Percentiles rank a stretch among this genome's conserved stretches.
phyloP scores from a whole-genome alignment of 257 asterid species.

The Fraxinus anomala region DNA sequence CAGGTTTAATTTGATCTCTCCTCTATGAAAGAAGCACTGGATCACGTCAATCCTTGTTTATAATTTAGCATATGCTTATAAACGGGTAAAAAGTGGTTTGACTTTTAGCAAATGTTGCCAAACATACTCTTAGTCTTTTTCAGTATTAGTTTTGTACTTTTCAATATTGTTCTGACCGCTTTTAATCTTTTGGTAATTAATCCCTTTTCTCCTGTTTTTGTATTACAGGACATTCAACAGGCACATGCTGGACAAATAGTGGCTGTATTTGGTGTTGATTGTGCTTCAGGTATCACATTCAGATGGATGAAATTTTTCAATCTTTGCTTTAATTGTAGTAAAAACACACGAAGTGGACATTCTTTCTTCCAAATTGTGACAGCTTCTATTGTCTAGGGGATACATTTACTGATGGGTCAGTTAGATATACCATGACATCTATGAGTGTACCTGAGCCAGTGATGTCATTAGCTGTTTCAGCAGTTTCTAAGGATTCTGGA shows the following conservation, averaged over 20 bases:
- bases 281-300: conserved; percentile 79
- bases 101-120: no score
- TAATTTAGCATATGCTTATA: neutral
- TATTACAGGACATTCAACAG: conserved; percentile 86
- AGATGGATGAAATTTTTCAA: neutral
- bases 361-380: conserved; percentile 13
- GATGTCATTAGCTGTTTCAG: conserved; percentile 95
- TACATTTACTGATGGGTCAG: conserved; percentile 96
- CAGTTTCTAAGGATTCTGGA: conserved; percentile 94
- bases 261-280: conserved; percentile 98
- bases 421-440: conserved; percentile 93
- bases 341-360: conserved; percentile 7
- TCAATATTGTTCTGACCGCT: neutral
- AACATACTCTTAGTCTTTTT: neutral
- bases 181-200: conserved; percentile 9
- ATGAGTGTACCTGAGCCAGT: conserved; percentile 99
- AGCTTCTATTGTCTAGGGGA: conserved; percentile 58
- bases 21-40: neutral
- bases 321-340: conserved; percentile 12
- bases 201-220: conserved; percentile 12
- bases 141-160: neutral
- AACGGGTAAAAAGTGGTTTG: no score
- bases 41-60: neutral
- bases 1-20: no score
- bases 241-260: conserved; percentile 99